Percentiles rank a stretch among this genome's conserved stretches.
Conservation (phyloP, 2,329 filamentous ascomycete species). For the Pseudogymnoascus sp. region DNA sequence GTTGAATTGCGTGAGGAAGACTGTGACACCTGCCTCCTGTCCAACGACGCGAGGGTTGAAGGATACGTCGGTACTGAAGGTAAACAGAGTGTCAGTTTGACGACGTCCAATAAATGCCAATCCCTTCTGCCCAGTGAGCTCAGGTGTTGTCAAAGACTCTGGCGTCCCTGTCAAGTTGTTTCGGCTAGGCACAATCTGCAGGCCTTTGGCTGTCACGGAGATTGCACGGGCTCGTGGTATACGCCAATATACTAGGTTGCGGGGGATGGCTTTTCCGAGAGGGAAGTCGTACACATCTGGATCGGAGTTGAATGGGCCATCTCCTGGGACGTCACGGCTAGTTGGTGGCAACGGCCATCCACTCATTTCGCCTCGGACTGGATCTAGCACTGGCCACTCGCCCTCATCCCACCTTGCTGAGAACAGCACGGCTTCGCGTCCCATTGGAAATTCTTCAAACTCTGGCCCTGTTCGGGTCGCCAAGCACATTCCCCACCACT, state of each 20-base stretch:
- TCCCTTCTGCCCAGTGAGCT: slow-evolving; percentile 32
- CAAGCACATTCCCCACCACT: slow-evolving; percentile 38
- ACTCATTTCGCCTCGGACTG: slow-evolving; percentile 38
- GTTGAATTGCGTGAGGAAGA: slow-evolving; percentile 47
- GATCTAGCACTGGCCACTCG: slow-evolving; percentile 40
- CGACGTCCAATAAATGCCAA: slow-evolving; percentile 42
- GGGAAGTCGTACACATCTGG: slow-evolving; percentile 39
- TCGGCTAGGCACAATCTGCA: slow-evolving; percentile 41
- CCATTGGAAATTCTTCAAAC: slow-evolving; percentile 32
- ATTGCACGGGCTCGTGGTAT: slow-evolving; percentile 41
- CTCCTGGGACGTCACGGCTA: slow-evolving; percentile 30
- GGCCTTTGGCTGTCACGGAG: slow-evolving; percentile 36
- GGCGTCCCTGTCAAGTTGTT: slow-evolving; percentile 48
- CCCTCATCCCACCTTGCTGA: slow-evolving; percentile 19
- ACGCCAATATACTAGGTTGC: slow-evolving; percentile 50
- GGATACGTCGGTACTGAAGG: slow-evolving; percentile 39
- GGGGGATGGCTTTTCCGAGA: slow-evolving; percentile 37
- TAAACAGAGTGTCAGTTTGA: slow-evolving; percentile 49
- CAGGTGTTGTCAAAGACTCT: slow-evolving; percentile 38
- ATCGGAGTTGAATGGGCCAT: slow-evolving; percentile 36
- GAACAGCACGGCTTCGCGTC: slow-evolving; percentile 19
- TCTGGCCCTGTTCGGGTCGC: slow-evolving; percentile 28
- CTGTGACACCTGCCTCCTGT: slow-evolving; percentile 45
- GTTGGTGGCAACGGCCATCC: slow-evolving; percentile 33
- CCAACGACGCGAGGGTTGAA: slow-evolving; percentile 33